Base-by-base conservation (phyloP, 179 eudicot species). In the Heliamphora pulchella region DNA sequence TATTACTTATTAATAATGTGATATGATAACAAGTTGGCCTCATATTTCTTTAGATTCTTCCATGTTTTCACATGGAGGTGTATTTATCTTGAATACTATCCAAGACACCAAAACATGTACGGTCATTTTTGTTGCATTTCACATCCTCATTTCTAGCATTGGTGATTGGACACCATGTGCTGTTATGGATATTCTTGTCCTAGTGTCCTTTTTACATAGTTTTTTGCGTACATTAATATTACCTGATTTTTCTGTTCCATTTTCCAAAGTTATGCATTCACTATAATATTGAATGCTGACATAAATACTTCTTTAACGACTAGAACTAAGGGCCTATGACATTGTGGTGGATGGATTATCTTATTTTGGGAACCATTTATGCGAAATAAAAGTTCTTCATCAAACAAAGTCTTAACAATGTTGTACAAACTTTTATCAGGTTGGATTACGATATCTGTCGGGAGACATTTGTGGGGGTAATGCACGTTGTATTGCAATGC, bases 401-500 rank as follows among this genome's bases (percentile, higher is more conserved):
- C 55, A 47, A 2, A 59, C 31, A 3, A n/a, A 63, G 7, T 18
- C 15, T 55, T 80, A 48, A 53, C 8, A 18, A 54, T 44, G 11
- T 10, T 22, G 17, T 47, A 59, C 53, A 57, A 61, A 18, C 50
- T 77, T 59, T 66, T 79, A 5, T 81, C 92, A 96, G 99, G 97
- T 92, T 86, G 98, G 99, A 78, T 86, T 96, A 82, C 89, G 91
- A n/a, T 94, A 86, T 84, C 78, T 96, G 79, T 86, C 98, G 51
- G 98, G 98, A 69, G 98, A 94, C 74, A 82, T 96, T 44, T 85
- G 84, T 80, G 97, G 93, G 79, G 94, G 92, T 47, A 96, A 96
- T 86, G 91, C 94, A 54, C 99, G 99, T 47, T 96, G 99, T 79
- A 86, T 91, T 82, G 93, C 99, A 14, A 94, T 96, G 99, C 99